Conservation (phyloP, 1,284 basidiomycete species). For the Cutaneotrichosporon daszewskae region DNA sequence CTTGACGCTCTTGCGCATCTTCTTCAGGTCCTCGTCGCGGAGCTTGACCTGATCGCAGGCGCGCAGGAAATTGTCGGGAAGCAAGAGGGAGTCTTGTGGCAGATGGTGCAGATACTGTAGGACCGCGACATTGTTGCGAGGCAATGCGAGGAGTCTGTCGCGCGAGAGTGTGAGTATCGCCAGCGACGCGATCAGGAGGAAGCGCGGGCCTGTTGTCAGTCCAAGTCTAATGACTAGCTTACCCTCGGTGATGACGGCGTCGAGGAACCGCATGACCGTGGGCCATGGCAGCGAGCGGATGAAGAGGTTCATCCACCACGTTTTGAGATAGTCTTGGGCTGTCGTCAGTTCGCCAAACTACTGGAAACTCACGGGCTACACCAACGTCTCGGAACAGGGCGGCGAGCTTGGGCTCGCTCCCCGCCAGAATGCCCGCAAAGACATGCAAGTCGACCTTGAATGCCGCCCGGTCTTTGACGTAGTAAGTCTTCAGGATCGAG, state of each 20-base stretch:
- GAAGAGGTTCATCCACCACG: conserved; percentile 55
- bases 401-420: conserved; percentile 59
- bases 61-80: conserved; percentile 43
- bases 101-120: conserved; percentile 34
- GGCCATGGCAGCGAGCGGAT: conserved; percentile 70
- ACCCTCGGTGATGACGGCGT: conserved; percentile 84
- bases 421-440: conserved; percentile 68
- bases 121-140: conserved; percentile 21
- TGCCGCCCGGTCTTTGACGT: conserved; percentile 62
- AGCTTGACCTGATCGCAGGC: conserved; percentile 38
- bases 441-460: conserved; percentile 74
- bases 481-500: conserved; percentile 68
- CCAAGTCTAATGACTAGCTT: conserved; percentile 9
- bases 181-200: conserved; percentile 72
- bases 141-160: conserved; percentile 33
- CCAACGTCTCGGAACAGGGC: conserved; percentile 54
- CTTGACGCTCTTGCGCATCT: conserved; percentile 34
- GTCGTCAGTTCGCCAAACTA: not conserved
- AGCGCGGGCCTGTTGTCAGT: conserved; percentile 63
- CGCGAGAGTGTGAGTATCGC: conserved; percentile 55
- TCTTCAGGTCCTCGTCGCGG: conserved; percentile 40
- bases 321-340: conserved; percentile 37
- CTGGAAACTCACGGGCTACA: conserved; percentile 49
- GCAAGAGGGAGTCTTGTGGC: conserved; percentile 41
- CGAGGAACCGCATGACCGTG: conserved; percentile 74